A percentile compares a stretch with the other conserved stretches of the same genome.
Conservation (phyloP, 345 rosid genomes). For the Dimocarpus longan region DNA sequence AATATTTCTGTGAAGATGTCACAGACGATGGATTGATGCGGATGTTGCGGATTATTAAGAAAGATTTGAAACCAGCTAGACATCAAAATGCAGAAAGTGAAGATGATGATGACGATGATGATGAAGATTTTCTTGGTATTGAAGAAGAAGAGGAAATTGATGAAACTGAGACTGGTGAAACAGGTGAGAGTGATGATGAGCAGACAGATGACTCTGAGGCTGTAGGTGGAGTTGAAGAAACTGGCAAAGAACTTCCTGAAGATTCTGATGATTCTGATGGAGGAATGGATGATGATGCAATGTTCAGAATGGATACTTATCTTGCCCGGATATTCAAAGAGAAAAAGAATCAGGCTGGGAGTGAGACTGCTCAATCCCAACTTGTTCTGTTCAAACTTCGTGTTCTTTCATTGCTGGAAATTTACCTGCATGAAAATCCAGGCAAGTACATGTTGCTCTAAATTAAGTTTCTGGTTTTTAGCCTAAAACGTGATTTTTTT, state of each 20-base stretch:
- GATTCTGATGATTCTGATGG: conserved; percentile 83
- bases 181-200: conserved; percentile 76
- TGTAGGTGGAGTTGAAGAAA: conserved; percentile 48
- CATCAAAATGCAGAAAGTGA: conserved; percentile 62
- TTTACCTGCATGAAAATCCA: conserved; percentile 90
- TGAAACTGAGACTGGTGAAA: conserved; percentile 69
- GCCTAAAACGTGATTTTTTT: neutral
- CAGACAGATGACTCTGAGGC: conserved; percentile 82
- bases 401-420: conserved; percentile 90
- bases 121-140: conserved; percentile 72
- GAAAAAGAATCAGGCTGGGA: conserved; percentile 80
- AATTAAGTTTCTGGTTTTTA: neutral
- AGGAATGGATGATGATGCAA: conserved; percentile 96
- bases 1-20: conserved; percentile 70
- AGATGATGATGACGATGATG: conserved; percentile 59
- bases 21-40: conserved; percentile 76
- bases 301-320: conserved; percentile 94
- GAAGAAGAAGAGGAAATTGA: conserved; percentile 88
- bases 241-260: conserved; percentile 46
- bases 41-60: conserved; percentile 88
- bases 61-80: conserved; percentile 88
- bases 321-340: conserved; percentile 90
- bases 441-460: conserved; percentile 41
- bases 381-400: conserved; percentile 91
- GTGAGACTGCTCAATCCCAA: conserved; percentile 93